Evolutionary conservation across 2,329 filamentous ascomycete genomes (phyloP), one percentile per base, ranked within the genome.

Genomic region (Rhinocladiella mackenziei): DNA sequence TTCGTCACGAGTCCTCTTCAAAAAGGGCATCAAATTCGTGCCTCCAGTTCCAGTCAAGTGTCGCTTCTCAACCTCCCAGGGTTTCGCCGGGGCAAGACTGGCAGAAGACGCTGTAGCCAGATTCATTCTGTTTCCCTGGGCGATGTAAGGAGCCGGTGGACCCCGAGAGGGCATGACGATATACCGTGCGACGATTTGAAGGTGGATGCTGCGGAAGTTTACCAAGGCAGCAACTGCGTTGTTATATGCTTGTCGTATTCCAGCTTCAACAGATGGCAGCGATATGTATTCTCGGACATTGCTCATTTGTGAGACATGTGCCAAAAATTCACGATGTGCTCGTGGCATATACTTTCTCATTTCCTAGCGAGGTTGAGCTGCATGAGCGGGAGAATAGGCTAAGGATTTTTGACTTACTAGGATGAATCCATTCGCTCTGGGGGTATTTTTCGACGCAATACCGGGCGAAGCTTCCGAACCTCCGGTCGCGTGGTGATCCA

Each of bases 291-390:
- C 39, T 3, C 72, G 70, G 19, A 77, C 63, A 32, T 73, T 73
- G 5, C 70, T 64, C 10, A 67, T 63, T 2, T 60, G 56, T 18
- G 64, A 60, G n/a, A 77, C 57, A 9, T 70, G 64, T 19, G 71
- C 62, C 4, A 77, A 56, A 52, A 77, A 76, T n/a, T 67, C 61
- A 13, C 69, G 65, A 48, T 77, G 74, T 3, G 69, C 65, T 0
- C 70, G 70, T 2, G 74, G 74, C 74, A 77, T 77, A 50, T 77
- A 77, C 8, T 65, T 62, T 6, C 73, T 65, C 72, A 77, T 76
- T 55, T 76, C 71, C 56, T 71, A 58, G 11, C 14, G 19, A 31
- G 8, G 25, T 38, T 9, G n/a, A 19, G 2, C 11, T n/a, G n/a
- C n/a, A n/a, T n/a, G n/a, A n/a, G n/a, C n/a, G n/a, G n/a, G n/a